phyloP scores from a whole-genome alignment of 805 yeast species.

The Pachysolen tannophilus region DNA sequence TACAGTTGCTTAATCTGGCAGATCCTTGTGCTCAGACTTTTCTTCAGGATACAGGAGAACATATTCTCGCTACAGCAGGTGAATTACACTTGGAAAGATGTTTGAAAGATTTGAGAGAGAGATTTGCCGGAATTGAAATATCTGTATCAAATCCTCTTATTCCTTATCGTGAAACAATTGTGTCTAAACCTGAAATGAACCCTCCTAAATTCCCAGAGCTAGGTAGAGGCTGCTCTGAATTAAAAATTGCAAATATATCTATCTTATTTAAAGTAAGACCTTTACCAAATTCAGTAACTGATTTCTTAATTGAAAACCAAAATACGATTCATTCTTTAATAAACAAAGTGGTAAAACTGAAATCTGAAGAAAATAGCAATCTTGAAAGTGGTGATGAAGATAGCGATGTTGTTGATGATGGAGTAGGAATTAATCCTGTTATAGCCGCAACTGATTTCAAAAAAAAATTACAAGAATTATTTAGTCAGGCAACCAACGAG shows the following conservation, averaged over 20 bases:
- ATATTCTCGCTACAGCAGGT: slow-evolving; percentile 91
- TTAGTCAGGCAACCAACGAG: slow-evolving; percentile 17
- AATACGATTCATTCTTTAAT: slow-evolving; percentile 31
- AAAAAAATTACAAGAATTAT: slow-evolving; percentile 21
- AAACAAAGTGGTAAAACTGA: slow-evolving; percentile 34
- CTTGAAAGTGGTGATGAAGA: too few species aligned
- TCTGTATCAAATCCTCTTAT: slow-evolving; percentile 86
- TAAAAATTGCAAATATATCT: slow-evolving; percentile 41
- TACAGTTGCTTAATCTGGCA: slow-evolving; percentile 71
- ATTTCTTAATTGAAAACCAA: slow-evolving; percentile 41
- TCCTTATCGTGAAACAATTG: slow-evolving; percentile 85
- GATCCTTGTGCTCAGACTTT: slow-evolving; percentile 92
- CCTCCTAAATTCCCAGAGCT: slow-evolving; percentile 35
- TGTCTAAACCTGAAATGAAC: slow-evolving; percentile 41
- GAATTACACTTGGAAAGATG: slow-evolving; percentile 95
- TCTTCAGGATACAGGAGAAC: slow-evolving; percentile 86
- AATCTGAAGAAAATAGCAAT: slow-evolving; percentile 59
- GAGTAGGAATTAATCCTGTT: slow-evolving; percentile 12
- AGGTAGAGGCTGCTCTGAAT: slow-evolving; percentile 42
- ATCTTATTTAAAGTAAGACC: slow-evolving; percentile 41
- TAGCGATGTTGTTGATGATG: slow-evolving; percentile 11
- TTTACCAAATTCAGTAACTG: slow-evolving; percentile 40
- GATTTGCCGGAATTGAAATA: slow-evolving; percentile 89
- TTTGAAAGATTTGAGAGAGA: slow-evolving; percentile 77
- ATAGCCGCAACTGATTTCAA: slow-evolving; percentile 24